Conservation (phyloP, 2,329 filamentous ascomycete genomes). For the Zasmidium angulare region DNA sequence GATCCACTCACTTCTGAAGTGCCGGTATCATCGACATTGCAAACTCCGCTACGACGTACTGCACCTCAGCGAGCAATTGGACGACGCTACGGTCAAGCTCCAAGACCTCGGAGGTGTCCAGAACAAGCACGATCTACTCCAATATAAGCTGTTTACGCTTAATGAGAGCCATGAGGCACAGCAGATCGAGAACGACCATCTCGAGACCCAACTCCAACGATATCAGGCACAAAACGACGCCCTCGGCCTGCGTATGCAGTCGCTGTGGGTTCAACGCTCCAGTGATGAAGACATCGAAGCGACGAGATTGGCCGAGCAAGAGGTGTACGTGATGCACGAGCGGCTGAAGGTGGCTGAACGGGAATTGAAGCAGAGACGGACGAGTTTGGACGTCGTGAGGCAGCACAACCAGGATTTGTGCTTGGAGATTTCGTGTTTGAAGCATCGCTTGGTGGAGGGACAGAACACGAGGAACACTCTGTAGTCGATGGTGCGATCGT, state of each 20-base stretch:
- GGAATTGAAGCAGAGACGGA: not conserved
- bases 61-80: not conserved
- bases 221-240: not conserved
- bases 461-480: not conserved
- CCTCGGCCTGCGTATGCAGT: not conserved
- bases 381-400: not conserved
- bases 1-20: not conserved
- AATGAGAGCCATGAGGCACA: not conserved
- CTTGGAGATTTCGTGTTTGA: not conserved
- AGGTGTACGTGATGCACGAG: not conserved
- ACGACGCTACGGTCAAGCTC: not conserved
- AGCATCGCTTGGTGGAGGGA: not conserved
- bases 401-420: not conserved
- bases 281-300: constrained; percentile 3
- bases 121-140: not conserved
- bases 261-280: not conserved
- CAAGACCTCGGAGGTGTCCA: not conserved
- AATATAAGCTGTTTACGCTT: too few relatives aligned
- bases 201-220: not conserved
- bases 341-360: not conserved
- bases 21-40: not conserved
- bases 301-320: not conserved
- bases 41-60: not conserved
- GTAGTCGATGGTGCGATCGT: not conserved
- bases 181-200: not conserved